Evolutionary conservation across 371 early-diverging fungal species (phyloP).

Genomic region (Sporodiniella umbellata): DNA sequence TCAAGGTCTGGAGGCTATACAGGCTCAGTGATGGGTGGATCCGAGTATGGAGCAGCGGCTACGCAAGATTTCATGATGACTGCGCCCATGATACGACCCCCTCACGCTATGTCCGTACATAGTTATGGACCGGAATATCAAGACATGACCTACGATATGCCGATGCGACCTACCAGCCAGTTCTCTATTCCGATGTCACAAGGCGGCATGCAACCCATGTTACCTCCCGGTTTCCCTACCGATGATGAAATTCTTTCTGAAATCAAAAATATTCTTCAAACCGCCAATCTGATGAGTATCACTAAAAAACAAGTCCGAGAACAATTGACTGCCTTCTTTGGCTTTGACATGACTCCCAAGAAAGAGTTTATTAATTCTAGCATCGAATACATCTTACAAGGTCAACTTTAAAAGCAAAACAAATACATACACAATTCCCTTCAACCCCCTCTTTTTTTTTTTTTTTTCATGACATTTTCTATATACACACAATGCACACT

Average conservation of each 20-base stretch:
- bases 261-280: constrained; percentile 73
- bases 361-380: constrained; percentile 87
- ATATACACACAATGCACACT: constrained; percentile 3
- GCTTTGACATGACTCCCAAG: constrained; percentile 74
- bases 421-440: background rate
- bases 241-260: constrained; percentile 79
- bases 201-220: constrained; percentile 14
- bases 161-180: constrained; percentile 19
- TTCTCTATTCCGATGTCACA: constrained; percentile 16
- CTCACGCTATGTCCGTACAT: constrained; percentile 3
- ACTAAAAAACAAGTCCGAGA: constrained; percentile 75
- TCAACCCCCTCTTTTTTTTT: too few species aligned
- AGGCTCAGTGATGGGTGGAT: constrained; percentile 16
- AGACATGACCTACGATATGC: constrained; percentile 8
- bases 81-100: constrained; percentile 21
- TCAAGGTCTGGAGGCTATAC: constrained; percentile 4
- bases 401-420: constrained; percentile 30
- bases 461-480: too few species aligned
- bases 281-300: constrained; percentile 73
- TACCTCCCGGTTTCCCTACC: constrained; percentile 55
- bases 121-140: background rate
- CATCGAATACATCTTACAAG: constrained; percentile 70
- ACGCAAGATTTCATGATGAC: constrained; percentile 27
- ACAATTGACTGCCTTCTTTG: constrained; percentile 71
- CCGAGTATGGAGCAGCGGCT: constrained; percentile 25